These are phyloP conservation scores for Silene conica DNA, from an alignment of 148 eudicot genomes.

Conservation along the genomic window DNA sequence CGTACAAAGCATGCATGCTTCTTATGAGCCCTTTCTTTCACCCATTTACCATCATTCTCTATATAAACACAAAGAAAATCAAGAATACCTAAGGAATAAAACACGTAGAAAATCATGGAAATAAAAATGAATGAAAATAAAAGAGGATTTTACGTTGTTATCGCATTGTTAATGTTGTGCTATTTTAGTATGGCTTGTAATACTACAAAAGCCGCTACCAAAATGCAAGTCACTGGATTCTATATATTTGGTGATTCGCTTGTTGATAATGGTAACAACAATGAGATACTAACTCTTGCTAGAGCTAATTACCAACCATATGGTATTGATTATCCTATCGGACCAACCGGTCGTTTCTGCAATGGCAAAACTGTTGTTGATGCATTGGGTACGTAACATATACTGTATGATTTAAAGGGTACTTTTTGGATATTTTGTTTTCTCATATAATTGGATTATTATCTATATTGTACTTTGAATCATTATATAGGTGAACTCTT, in stretches of 20 bases:
- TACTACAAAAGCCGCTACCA: neutral
- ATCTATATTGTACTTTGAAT: neutral
- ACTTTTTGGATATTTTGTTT: neutral
- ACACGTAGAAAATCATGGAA: neutral
- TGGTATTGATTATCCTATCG: constrained; percentile 68
- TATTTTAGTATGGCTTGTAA: constrained; percentile 12
- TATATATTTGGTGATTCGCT: constrained; percentile 79
- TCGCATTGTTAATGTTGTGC: constrained; percentile 1
- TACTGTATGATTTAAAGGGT: no score
- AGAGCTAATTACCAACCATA: constrained; percentile 69
- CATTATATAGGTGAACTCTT: constrained; percentile 55
- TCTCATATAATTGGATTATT: neutral
- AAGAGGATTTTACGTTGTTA: neutral
- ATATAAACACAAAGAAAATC: neutral
- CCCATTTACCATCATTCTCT: neutral
- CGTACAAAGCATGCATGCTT: neutral
- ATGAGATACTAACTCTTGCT: constrained; percentile 54
- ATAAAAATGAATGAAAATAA: neutral
- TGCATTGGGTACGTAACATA: constrained; percentile 40
- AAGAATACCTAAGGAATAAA: neutral
- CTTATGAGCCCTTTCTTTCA: neutral
- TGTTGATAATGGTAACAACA: constrained; percentile 82
- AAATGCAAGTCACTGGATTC: constrained; percentile 49
- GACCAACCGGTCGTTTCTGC: constrained; percentile 64
- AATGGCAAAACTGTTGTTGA: constrained; percentile 74